Conservation (phyloP, 1,139 yeast species). For the Meyerozyma athensensis region DNA sequence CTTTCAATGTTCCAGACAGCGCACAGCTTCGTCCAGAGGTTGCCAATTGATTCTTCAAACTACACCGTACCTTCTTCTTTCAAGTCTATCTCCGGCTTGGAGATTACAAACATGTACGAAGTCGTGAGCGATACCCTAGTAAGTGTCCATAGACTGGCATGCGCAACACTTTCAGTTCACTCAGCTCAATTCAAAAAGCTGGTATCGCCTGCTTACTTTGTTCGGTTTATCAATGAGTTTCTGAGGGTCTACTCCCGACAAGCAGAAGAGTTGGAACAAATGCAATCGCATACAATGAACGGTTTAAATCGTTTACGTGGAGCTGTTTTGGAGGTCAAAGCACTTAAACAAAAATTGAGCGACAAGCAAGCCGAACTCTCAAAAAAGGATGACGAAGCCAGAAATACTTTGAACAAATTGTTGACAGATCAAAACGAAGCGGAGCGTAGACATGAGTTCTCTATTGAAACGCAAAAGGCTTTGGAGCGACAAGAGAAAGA, state of each 20-base stretch:
- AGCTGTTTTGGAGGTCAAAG: conserved; percentile 69
- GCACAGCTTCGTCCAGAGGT: conserved; percentile 29
- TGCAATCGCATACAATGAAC: conserved; percentile 64
- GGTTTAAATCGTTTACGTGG: conserved; percentile 78
- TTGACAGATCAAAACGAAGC: conserved; percentile 89
- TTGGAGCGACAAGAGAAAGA: conserved; percentile 63
- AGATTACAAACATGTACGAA: conserved; percentile 34
- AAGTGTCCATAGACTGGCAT: conserved; percentile 36
- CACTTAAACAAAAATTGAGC: conserved; percentile 51
- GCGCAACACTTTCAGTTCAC: no score
- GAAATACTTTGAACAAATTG: conserved; percentile 68
- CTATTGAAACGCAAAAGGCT: conserved; percentile 69
- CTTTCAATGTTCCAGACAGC: conserved; percentile 50
- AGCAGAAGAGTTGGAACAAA: conserved; percentile 52
- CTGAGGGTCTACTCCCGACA: conserved; percentile 36
- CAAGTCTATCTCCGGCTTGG: conserved; percentile 9
- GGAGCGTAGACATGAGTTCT: conserved; percentile 83
- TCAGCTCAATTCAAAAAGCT: no score
- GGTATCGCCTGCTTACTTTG: conserved; percentile 55
- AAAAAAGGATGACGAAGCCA: conserved; percentile 64
- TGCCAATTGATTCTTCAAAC: conserved; percentile 51
- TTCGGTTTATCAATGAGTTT: conserved; percentile 51
- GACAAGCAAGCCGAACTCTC: conserved; percentile 47
- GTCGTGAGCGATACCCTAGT: conserved; percentile 46
- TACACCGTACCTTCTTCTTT: conserved; percentile 26